These are phyloP conservation scores for Lepidium didymum DNA, from an alignment of 345 rosid genomes.

Conservation along the genomic window DNA sequence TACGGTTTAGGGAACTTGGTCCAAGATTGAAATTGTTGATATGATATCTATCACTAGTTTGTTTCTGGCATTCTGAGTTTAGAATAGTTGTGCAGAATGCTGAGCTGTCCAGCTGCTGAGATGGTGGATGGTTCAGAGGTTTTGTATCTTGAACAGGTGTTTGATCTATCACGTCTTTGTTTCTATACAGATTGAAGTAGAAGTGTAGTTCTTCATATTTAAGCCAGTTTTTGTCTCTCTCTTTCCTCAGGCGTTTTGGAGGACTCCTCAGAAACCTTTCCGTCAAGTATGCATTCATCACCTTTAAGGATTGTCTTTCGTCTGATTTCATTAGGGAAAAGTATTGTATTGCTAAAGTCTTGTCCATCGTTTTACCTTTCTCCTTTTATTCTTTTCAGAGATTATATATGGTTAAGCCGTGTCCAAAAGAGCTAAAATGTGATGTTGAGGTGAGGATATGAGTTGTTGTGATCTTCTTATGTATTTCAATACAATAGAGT, in stretches of 20 bases:
- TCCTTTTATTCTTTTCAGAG: constrained; percentile 40
- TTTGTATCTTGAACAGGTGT: constrained; percentile 70
- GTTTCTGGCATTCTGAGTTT: constrained; percentile 1
- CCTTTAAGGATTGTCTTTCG: background rate
- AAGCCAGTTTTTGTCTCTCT: background rate
- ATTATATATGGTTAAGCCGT: constrained; percentile 82
- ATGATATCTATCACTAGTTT: background rate
- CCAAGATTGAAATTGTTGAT: background rate
- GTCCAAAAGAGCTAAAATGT: constrained; percentile 86
- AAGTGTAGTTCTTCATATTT: background rate
- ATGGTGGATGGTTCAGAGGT: constrained; percentile 86
- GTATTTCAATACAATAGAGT: background rate
- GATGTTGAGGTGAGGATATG: constrained; percentile 70
- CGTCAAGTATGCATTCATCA: constrained; percentile 49
- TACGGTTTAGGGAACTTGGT: background rate
- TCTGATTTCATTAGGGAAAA: background rate
- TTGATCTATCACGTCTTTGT: background rate
- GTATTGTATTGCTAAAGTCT: background rate
- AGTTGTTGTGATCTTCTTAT: constrained; percentile 22
- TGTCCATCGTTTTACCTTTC: background rate
- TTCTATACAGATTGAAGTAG: background rate
- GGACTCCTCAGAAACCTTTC: constrained; percentile 89
- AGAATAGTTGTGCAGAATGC: constrained; percentile 44
- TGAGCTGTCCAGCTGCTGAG: constrained; percentile 80
- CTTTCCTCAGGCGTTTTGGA: constrained; percentile 64